A percentile compares a stretch with the other conserved stretches of the same genome.
Conservation (phyloP, 2,329 filamentous ascomycete genomes). For the Chaetomiaceae sp. region DNA sequence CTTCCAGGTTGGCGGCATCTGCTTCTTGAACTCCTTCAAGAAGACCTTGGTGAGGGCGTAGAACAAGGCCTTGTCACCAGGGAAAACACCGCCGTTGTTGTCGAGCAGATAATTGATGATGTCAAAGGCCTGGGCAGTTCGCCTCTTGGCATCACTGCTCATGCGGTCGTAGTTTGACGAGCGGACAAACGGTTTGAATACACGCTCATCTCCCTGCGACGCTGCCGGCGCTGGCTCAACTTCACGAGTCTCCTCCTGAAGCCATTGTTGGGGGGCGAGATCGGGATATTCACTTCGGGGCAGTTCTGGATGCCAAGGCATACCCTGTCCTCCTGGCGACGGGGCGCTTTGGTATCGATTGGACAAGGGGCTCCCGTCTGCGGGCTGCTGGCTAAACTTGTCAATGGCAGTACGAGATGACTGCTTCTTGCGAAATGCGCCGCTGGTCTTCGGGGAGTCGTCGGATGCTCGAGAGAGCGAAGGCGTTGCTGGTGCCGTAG, state of each 20-base stretch:
- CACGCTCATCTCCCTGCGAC: not conserved
- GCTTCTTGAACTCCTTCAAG: slow-evolving; percentile 36
- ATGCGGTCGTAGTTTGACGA: slow-evolving; percentile 22
- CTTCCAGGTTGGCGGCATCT: slow-evolving; percentile 38
- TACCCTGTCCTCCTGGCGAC: not conserved
- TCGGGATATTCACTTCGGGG: slow-evolving; percentile 9
- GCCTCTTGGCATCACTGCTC: slow-evolving; percentile 24
- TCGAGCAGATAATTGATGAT: slow-evolving; percentile 40
- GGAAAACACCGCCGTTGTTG: slow-evolving; percentile 43
- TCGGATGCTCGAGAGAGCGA: not conserved
- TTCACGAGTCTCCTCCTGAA: not conserved
- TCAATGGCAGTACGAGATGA: not conserved
- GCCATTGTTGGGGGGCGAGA: not conserved
- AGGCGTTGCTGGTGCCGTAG: slow-evolving; percentile 4
- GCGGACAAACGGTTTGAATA: slow-evolving; percentile 22
- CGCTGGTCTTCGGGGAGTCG: not conserved
- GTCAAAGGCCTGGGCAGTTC: slow-evolving; percentile 33
- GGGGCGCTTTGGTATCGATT: not conserved
- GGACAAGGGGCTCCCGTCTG: not conserved
- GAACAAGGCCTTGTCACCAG: slow-evolving; percentile 47
- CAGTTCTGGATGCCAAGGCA: not conserved
- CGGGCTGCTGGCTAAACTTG: not conserved
- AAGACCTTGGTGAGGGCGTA: slow-evolving; percentile 44
- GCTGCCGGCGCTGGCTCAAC: too few species aligned
- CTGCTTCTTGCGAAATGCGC: not conserved